Base-by-base conservation (phyloP, 2,329 filamentous ascomycete genomes). In the Aspergillus sp. region DNA sequence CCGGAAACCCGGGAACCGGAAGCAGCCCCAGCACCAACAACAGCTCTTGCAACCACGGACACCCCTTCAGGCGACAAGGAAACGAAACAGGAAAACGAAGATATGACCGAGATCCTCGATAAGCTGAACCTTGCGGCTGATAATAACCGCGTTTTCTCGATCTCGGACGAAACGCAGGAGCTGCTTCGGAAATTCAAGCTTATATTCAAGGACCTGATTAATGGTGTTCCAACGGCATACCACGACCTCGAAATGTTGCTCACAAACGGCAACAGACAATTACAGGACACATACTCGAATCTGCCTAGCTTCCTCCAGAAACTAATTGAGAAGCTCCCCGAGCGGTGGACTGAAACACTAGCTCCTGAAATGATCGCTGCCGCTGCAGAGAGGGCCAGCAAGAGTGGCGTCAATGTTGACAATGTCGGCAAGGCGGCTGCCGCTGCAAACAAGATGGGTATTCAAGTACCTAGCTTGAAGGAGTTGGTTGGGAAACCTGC, bases 191-290 rank as follows among this genome's bases (percentile, higher is more conserved):
- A 88, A 61, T 99, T 99, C 81, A 96, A 91, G 1, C 81, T 92
- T 56, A 88, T 97, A 34, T 89, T 99, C 70, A 95, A 93, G 71
- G 95, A 99, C 72, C 84, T 97, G 15, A 85, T 95, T 68, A 93
- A 92, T 71, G 95, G 95, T 61, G 95, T 91, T 2, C 95, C 95
- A 3, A 97, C 93, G 0, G 95, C 95, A 3, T 96, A 96, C 74
- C 83, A 89, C 69, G 95, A 99, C 72, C 87, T 99, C n/a, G 86
- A 88, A 66, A 84, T 82, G 69, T 79, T 88, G 17, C 78, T 88
- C 62, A 85, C 80, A 9, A 84, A 86, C 55, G 84, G 83, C n/a
- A 85, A 87, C 61, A 75, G 79, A n/a, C 82, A 87, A 62, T 73
- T 89, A 17, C 83, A 87, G 67, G 82, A 83, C 62, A 84, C 86